Percentiles rank a stretch among this genome's conserved stretches.
Conservation (phyloP, 345 rosid species). For the Ricinus communis region DNA sequence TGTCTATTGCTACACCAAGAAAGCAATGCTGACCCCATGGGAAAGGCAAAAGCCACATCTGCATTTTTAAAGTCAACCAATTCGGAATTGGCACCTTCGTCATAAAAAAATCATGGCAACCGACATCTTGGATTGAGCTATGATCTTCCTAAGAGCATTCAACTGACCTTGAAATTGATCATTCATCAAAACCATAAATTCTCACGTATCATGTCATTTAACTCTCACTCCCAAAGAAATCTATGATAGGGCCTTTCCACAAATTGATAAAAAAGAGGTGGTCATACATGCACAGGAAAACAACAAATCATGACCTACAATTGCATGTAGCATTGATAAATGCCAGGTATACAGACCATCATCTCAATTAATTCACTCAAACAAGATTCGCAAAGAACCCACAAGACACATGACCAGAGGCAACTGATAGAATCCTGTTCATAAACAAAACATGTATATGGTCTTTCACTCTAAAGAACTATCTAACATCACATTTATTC, state of each 20-base stretch:
- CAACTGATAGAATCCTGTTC: conserved; percentile 4
- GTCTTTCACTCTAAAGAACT: neutral
- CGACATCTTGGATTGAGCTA: conserved; percentile 63
- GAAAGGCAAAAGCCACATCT: conserved; percentile 84
- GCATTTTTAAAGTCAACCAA: conserved; percentile 99
- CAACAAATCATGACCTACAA: conserved; percentile 22
- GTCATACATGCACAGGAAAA: conserved; percentile 26
- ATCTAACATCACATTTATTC: neutral
- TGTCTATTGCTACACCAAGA: conserved; percentile 96
- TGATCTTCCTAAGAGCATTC: conserved; percentile 52
- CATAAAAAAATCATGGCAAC: conserved; percentile 77
- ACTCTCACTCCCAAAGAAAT: conserved; percentile 32
- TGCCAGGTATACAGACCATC: conserved; percentile 9
- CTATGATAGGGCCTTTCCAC: conserved; percentile 24
- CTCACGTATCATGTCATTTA: conserved; percentile 26
- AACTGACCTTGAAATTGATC: conserved; percentile 41
- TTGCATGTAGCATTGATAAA: conserved; percentile 25
- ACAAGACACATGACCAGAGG: conserved; percentile 1
- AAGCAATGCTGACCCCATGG: conserved; percentile 92
- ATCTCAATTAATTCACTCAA: conserved; percentile 1
- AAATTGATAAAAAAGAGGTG: conserved; percentile 22
- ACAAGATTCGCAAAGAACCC: conserved; percentile 5
- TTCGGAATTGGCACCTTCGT: conserved; percentile 88
- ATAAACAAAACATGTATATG: neutral
- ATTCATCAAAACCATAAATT: conserved; percentile 35